These are phyloP conservation scores for Tuber indicum DNA, from an alignment of 495 filamentous ascomycete genomes.

Conservation along the genomic window DNA sequence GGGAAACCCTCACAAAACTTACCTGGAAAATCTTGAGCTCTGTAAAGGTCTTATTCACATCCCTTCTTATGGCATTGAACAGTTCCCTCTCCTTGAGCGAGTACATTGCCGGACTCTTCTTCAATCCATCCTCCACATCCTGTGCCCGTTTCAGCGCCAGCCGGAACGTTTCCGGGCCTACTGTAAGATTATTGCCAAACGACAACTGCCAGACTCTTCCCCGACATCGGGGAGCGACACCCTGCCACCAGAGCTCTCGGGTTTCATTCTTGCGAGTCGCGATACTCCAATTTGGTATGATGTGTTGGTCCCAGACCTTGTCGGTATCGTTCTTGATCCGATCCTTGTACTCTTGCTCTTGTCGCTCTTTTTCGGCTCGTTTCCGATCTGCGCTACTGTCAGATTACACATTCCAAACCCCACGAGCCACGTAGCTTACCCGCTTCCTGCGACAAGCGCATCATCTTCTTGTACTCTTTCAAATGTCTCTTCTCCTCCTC, in stretches of 20 bases:
- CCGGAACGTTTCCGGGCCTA: constrained; percentile 67
- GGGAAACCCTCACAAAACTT: constrained; percentile 36
- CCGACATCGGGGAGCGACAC: constrained; percentile 69
- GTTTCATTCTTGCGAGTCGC: constrained; percentile 68
- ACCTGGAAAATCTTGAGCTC: constrained; percentile 80
- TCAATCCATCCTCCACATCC: constrained; percentile 54
- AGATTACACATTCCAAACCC: constrained; percentile 14
- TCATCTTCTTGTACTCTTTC: constrained; percentile 89
- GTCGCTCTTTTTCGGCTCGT: constrained; percentile 48
- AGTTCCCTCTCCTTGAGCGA: constrained; percentile 53
- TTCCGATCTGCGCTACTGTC: constrained; percentile 47
- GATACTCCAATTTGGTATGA: constrained; percentile 76
- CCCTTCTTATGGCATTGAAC: constrained; percentile 63
- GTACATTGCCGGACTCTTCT: constrained; percentile 42
- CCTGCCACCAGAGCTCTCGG: constrained; percentile 90
- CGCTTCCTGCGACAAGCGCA: constrained; percentile 69
- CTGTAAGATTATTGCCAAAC: constrained; percentile 79
- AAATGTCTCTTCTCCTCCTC: constrained; percentile 88
- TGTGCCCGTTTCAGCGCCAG: constrained; percentile 71
- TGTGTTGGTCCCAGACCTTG: constrained; percentile 79
- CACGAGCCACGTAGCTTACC: constrained; percentile 43
- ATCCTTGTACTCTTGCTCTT: constrained; percentile 48
- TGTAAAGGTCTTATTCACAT: constrained; percentile 65
- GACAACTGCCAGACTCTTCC: constrained; percentile 81
- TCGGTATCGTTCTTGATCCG: constrained; percentile 62